phyloP scores from a whole-genome alignment of 495 filamentous ascomycete species.

The Xylaria palmicola region DNA sequence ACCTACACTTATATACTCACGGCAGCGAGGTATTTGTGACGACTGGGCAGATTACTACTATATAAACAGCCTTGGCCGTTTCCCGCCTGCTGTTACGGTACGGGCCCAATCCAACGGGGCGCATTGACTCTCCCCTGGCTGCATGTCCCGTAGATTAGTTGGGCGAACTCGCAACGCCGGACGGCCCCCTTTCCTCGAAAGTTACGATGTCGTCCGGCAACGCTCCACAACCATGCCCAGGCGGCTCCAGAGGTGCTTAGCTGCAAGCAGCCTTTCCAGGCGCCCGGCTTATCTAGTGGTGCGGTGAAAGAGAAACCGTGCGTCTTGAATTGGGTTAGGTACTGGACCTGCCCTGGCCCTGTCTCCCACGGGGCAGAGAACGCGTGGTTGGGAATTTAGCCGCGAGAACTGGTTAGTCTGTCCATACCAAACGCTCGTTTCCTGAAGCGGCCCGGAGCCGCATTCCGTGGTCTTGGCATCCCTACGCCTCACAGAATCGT shows the following conservation, averaged over 20 bases:
- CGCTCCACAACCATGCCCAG: neutral
- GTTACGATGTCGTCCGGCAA: neutral
- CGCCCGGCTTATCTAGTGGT: neutral
- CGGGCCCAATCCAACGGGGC: no score
- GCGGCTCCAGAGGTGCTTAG: neutral
- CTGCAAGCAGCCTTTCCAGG: neutral
- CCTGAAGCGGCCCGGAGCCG: conserved; percentile 5
- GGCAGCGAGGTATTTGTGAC: no score
- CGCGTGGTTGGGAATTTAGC: neutral
- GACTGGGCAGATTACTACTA: no score
- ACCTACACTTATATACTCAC: neutral
- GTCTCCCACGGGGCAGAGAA: neutral
- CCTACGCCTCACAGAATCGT: neutral
- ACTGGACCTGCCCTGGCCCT: neutral
- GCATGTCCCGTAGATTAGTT: no score
- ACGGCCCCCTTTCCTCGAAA: no score
- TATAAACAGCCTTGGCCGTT: no score
- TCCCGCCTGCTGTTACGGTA: no score
- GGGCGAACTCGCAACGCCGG: no score
- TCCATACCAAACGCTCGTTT: conserved; percentile 1
- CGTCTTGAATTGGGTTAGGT: no score
- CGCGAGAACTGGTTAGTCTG: neutral
- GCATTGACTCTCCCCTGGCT: no score
- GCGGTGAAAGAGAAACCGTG: neutral
- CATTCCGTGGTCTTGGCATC: neutral